Evolutionary conservation across 2,329 filamentous ascomycete species (phyloP).

Genomic region (Macroventuria anomochaeta): DNA sequence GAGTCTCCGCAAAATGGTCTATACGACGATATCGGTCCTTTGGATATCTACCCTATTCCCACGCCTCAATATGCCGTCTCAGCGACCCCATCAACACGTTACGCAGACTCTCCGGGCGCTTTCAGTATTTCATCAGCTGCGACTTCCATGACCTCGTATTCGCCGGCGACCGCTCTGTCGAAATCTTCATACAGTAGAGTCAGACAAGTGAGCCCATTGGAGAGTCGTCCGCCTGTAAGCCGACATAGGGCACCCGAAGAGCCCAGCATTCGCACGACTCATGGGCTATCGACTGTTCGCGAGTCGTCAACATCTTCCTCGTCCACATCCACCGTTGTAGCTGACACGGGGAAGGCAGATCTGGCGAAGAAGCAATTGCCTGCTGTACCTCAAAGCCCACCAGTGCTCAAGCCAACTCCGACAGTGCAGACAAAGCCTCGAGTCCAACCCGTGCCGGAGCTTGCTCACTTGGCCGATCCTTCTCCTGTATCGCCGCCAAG

Average conservation of each 20-base stretch:
- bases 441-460: conserved; percentile 46
- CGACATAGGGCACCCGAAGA: conserved; percentile 63
- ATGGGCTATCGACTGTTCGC: conserved; percentile 69
- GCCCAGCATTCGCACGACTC: conserved; percentile 56
- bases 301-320: conserved; percentile 77
- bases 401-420: conserved; percentile 12
- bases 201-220: conserved; percentile 63
- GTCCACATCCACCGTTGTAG: conserved; percentile 71
- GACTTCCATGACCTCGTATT: conserved; percentile 78
- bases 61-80: conserved; percentile 72
- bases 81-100: conserved; percentile 75
- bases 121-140: conserved; percentile 82
- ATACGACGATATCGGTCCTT: conserved; percentile 61
- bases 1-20: conserved; percentile 31
- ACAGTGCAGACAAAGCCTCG: conserved; percentile 20
- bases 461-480: conserved; percentile 67
- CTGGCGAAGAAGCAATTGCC: conserved; percentile 37
- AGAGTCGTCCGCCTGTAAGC: conserved; percentile 66
- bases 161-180: conserved; percentile 65
- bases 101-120: conserved; percentile 73
- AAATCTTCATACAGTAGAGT: conserved; percentile 53
- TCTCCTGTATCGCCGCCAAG: conserved; percentile 55
- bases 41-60: conserved; percentile 70
- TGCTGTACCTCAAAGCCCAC: conserved; percentile 62
- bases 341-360: conserved; percentile 55